Evolutionary conservation across 768 basidiomycete genomes (phyloP), one percentile per base, ranked within the genome.

Genomic region (Naganishia antarctica): DNA sequence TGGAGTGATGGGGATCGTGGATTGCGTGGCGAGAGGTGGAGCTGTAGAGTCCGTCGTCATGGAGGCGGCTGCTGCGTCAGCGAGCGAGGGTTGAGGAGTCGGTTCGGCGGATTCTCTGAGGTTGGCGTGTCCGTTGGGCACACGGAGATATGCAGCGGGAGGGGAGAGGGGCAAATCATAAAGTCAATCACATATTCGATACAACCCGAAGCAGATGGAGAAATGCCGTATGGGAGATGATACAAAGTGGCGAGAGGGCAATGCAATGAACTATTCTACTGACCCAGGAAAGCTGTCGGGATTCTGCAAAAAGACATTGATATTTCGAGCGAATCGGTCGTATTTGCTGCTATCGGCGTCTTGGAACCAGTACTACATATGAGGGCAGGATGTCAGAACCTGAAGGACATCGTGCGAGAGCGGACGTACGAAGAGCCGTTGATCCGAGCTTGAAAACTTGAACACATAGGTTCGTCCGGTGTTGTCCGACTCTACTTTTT

Each of bases 401-500:
- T 32, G 62, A 28, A 6, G 23, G 15, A 32, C 11, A 21, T 12
- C 1, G 53, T 28, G 15, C 7, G 34, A 48, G 16, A 45, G 44
- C 28, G 26, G 18, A 81, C 85, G 77, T 72, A 93, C 91, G 76
- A 96, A 94, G 76, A 92, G 88, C 67, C 85, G 84, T 73, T 90
- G 88, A 74, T 90, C 84, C 15, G 91, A 93, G 23, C 89, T 91
- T 0, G 87, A 86, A 80, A 96, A 94, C 78, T 89, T 90, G 75
- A 94, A 86, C 67, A 93, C 89, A 70, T 89, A 90, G 4, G 87
- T 85, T 66, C 90, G 81, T 6, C 88, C 89, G 32, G 80, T 80
- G 0, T 79, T 73, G 11, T 87, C 83, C 71, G 90, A 84, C 1
- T 83, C 66, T 11, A 93, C 87, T 76, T 86, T 87, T 69, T 82